Evolutionary conservation across 2,329 filamentous ascomycete species (phyloP).

Genomic region (Dactylellina leptospora): DNA sequence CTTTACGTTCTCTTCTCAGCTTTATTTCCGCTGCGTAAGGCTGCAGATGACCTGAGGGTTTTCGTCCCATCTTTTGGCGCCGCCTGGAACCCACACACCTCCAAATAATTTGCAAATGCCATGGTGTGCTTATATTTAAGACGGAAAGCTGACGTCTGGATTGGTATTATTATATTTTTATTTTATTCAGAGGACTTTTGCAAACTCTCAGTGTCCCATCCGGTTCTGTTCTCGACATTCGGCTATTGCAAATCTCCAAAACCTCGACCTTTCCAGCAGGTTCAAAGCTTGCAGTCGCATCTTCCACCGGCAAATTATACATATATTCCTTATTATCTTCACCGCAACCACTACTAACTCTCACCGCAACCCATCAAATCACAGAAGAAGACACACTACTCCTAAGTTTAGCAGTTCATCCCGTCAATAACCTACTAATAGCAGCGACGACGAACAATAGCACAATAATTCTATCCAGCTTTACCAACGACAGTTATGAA

Average conservation of each 20-base stretch:
- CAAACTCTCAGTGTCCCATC: conserved; percentile 20
- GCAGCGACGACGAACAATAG: conserved; percentile 31
- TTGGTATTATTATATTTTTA: background rate
- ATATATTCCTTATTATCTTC: conserved; percentile 12
- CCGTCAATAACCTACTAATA: conserved; percentile 7
- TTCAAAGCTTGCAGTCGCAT: conserved; percentile 23
- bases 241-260: conserved; percentile 10
- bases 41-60: conserved; percentile 46
- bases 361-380: conserved; percentile 21
- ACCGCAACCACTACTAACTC: background rate
- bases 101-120: background rate
- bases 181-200: conserved; percentile 17
- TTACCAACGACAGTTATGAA: conserved; percentile 22
- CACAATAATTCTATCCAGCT: conserved; percentile 21
- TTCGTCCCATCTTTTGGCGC: conserved; percentile 12
- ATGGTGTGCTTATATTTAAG: too few relatives aligned
- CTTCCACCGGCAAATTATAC: conserved; percentile 35
- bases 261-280: conserved; percentile 11
- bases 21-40: conserved; percentile 17
- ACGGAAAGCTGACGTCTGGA: background rate
- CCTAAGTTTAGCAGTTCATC: conserved; percentile 25
- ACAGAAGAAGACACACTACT: conserved; percentile 23
- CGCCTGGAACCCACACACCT: background rate
- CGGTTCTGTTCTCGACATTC: conserved; percentile 46
- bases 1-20: background rate